These are phyloP conservation scores for Penicillium concentricum DNA, from an alignment of 2,329 filamentous ascomycete genomes.

Conservation along the genomic window DNA sequence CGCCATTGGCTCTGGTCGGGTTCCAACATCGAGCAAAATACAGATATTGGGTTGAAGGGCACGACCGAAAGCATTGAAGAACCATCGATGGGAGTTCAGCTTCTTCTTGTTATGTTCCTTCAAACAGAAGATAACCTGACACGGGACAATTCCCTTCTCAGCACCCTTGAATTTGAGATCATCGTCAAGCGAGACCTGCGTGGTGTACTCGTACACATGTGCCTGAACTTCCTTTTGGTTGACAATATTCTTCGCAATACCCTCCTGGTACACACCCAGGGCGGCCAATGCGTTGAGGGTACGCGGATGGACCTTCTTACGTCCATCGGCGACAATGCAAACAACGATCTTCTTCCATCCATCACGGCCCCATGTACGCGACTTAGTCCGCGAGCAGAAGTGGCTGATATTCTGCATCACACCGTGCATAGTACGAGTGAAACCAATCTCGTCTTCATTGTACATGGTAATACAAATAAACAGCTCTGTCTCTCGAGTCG, in stretches of 20 bases:
- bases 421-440: conserved; percentile 96
- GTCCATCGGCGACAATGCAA: conserved; percentile 91
- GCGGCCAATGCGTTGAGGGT: conserved; percentile 93
- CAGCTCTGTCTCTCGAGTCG: conserved; percentile 84
- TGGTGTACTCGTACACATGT: conserved; percentile 98
- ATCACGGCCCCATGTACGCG: conserved; percentile 91
- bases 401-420: conserved; percentile 98
- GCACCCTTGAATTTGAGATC: conserved; percentile 98
- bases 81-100: conserved; percentile 97
- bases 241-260: conserved; percentile 97
- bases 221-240: conserved; percentile 94
- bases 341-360: conserved; percentile 99
- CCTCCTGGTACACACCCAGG: conserved; percentile 97
- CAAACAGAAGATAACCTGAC: conserved; percentile 96
- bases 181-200: conserved; percentile 91
- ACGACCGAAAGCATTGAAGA: conserved; percentile 96
- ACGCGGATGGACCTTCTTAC: conserved; percentile 87
- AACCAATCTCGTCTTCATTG: conserved; percentile 96
- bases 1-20: conserved; percentile 80
- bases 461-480: conserved; percentile 99
- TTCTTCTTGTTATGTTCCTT: conserved; percentile 99
- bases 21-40: conserved; percentile 94
- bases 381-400: conserved; percentile 89
- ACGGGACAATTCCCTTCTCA: conserved; percentile 97
- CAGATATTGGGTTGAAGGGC: conserved; percentile 94